Percentiles rank a stretch among this genome's conserved stretches.
Conservation (phyloP, 176 grass and related monocot species). For the Alloteropsis semialata region DNA sequence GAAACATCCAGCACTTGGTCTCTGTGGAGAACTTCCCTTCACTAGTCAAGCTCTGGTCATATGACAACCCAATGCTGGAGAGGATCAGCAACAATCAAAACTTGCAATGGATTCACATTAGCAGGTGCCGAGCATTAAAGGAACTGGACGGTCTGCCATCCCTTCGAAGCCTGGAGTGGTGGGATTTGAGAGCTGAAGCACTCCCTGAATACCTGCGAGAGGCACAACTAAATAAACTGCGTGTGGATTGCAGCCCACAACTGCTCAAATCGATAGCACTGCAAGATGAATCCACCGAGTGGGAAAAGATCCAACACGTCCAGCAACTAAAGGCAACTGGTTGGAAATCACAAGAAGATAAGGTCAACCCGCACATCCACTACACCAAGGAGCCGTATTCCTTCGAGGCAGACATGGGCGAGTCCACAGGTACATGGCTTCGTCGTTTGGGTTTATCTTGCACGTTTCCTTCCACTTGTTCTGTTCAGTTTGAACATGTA, state of each 20-base stretch:
- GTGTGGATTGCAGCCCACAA: not conserved
- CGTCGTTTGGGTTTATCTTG: too few species aligned
- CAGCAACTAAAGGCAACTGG: not conserved
- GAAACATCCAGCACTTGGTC: not conserved
- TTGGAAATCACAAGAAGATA: fast-evolving
- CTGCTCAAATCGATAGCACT: slow-evolving; percentile 21
- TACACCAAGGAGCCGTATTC: slow-evolving; percentile 26
- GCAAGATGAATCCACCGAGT: not conserved
- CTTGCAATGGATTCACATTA: not conserved
- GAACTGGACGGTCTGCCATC: not conserved
- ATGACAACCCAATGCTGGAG: not conserved
- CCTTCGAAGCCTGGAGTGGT: not conserved
- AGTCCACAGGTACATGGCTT: not conserved
- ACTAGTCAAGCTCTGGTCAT: not conserved
- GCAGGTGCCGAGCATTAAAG: fast-evolving
- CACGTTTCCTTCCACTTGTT: not conserved
- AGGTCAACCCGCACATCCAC: not conserved
- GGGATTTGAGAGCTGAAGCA: not conserved
- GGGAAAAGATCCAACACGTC: not conserved
- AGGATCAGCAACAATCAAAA: not conserved
- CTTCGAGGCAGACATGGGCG: not conserved
- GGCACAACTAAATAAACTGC: not conserved
- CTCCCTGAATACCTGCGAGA: not conserved
- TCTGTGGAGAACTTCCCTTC: slow-evolving; percentile 13
- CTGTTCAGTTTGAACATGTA: not conserved